These are phyloP conservation scores for Pseudocohnilembus persalinus DNA, from an alignment of 169 alveolate species.

Conservation along the genomic window DNA sequence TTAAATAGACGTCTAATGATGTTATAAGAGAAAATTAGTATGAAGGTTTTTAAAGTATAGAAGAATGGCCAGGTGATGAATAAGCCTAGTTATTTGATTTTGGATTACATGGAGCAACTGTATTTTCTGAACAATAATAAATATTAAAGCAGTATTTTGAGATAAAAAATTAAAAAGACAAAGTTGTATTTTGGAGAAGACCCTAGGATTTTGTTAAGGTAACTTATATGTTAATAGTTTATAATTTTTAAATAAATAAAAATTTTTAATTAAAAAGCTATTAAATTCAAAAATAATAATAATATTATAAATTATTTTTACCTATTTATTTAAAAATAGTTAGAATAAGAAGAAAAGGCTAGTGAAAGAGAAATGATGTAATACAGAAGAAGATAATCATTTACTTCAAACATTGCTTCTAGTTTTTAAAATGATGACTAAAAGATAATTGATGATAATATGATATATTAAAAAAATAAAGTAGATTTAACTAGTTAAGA, in stretches of 20 bases:
- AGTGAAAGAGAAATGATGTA: conserved; percentile 11
- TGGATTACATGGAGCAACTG: conserved; percentile 26
- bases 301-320: conserved; percentile 41
- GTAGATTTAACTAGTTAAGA: too few species aligned
- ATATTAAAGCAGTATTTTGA: conserved; percentile 29
- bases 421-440: too few species aligned
- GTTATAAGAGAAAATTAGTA: conserved; percentile 14
- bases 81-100: conserved; percentile 53
- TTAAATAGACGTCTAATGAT: too few species aligned
- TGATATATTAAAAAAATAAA: too few species aligned
- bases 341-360: conserved; percentile 36
- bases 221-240: too few species aligned
- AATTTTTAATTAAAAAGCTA: too few species aligned
- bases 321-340: conserved; percentile 22
- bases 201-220: conserved; percentile 42
- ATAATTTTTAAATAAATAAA: too few species aligned
- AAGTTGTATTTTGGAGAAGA: conserved; percentile 55
- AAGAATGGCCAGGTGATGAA: conserved; percentile 81
- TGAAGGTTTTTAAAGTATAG: conserved; percentile 48
- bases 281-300: too few species aligned
- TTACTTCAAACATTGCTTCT: conserved; percentile 40
- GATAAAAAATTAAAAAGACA: conserved; percentile 34
- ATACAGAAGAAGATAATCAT: conserved; percentile 31
- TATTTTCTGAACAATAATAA: conserved; percentile 41
- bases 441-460: too few species aligned